Conservation (phyloP, 441 rosid species). For the Rhodomyrtus psidioides region DNA sequence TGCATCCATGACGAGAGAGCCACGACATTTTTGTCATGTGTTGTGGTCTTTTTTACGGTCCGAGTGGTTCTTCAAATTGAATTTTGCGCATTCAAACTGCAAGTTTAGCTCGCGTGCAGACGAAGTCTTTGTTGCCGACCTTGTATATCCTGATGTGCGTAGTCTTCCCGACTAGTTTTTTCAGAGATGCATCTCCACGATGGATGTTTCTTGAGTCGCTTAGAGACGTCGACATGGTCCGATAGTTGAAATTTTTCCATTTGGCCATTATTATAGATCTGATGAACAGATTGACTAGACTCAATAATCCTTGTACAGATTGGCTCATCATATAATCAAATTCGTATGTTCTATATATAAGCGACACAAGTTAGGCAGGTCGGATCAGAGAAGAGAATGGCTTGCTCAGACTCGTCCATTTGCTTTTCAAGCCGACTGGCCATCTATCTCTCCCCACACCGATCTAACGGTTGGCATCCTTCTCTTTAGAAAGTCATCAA, state of each 20-base stretch:
- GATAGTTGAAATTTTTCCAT: not conserved
- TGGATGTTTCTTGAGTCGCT: not conserved
- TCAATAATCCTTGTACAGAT: fast-evolving
- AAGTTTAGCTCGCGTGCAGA: too few species aligned
- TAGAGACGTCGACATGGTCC: not conserved
- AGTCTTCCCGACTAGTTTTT: fast-evolving
- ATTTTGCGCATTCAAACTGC: too few species aligned
- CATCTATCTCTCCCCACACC: too few species aligned
- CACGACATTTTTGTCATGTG: too few species aligned
- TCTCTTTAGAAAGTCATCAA: not conserved
- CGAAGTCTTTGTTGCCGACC: not conserved
- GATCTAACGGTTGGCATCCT: not conserved
- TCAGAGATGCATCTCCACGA: not conserved
- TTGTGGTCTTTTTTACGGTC: too few species aligned
- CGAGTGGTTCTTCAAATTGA: too few species aligned
- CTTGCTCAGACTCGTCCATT: not conserved
- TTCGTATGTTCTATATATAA: not conserved
- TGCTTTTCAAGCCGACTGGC: not conserved
- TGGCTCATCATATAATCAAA: not conserved
- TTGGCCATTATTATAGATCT: fast-evolving
- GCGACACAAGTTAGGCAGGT: fast-evolving
- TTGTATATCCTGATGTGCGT: not conserved
- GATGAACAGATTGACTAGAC: not conserved
- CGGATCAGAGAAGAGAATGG: not conserved
- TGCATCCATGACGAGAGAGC: too few species aligned